These are phyloP conservation scores for Phytophthora aleatoria DNA, from an alignment of 352 stramenopile genomes.

Conservation along the genomic window DNA sequence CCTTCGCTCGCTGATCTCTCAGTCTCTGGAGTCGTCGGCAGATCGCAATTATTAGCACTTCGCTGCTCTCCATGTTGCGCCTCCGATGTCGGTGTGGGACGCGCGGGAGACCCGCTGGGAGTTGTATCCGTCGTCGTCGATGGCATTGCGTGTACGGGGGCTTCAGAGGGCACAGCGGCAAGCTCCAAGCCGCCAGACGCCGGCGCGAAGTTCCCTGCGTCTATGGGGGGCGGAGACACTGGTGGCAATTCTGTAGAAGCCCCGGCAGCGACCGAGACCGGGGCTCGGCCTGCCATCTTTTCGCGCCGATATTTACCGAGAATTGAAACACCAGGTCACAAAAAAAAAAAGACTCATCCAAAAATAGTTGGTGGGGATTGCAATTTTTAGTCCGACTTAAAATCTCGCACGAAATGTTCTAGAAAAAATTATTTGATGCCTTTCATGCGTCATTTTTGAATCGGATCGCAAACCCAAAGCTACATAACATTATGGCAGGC, in stretches of 20 bases:
- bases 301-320: background rate
- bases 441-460: slow-evolving; percentile 13
- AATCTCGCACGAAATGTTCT: slow-evolving; percentile 1
- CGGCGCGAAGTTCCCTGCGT: background rate
- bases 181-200: background rate
- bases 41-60: background rate
- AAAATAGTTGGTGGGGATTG: background rate
- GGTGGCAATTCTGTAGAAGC: background rate
- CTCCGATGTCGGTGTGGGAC: background rate
- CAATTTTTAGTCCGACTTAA: slow-evolving; percentile 9
- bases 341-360: background rate
- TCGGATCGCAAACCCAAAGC: slow-evolving; percentile 13
- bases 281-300: slow-evolving; percentile 24
- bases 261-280: slow-evolving; percentile 3
- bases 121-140: slow-evolving; percentile 3
- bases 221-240: slow-evolving; percentile 9
- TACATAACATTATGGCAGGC: slow-evolving; percentile 25
- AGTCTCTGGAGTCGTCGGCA: slow-evolving; percentile 5
- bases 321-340: slow-evolving; percentile 11
- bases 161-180: background rate
- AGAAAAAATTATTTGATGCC: slow-evolving; percentile 6
- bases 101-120: slow-evolving; percentile 1
- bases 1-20: slow-evolving; percentile 13
- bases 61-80: background rate
- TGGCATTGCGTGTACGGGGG: background rate